Percentiles rank a stretch among this genome's conserved stretches.
Conservation (phyloP, 1,284 basidiomycete genomes). For the Papiliotrema laurentii region DNA sequence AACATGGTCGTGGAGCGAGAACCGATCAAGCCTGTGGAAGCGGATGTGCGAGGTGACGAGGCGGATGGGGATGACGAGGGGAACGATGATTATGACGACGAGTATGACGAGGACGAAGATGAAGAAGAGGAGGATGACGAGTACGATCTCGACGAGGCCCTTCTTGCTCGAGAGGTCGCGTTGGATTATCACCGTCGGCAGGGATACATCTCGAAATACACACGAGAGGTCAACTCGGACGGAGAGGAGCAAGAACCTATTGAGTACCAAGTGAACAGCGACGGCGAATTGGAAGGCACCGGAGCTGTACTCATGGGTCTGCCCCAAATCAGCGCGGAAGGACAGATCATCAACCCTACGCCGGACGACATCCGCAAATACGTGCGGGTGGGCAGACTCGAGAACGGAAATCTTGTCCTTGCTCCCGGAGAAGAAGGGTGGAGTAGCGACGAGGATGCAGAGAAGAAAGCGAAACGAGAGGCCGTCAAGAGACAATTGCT, state of each 20-base stretch:
- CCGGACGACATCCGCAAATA: constrained; percentile 37
- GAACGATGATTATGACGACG: constrained; percentile 9
- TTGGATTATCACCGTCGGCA: constrained; percentile 38
- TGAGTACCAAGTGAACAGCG: constrained; percentile 3
- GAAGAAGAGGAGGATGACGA: constrained; percentile 40
- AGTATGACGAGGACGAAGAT: constrained; percentile 26
- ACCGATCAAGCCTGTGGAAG: background rate
- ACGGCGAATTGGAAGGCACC: constrained; percentile 2
- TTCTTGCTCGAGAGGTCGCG: constrained; percentile 39
- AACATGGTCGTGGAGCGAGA: constrained; percentile 26
- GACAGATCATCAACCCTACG: constrained; percentile 38
- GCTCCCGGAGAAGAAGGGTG: constrained; percentile 36
- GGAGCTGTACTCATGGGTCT: constrained; percentile 36
- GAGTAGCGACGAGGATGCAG: constrained; percentile 25
- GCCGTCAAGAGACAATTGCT: constrained; percentile 17
- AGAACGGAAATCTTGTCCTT: constrained; percentile 46
- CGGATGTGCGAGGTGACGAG: background rate
- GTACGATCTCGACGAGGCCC: constrained; percentile 42
- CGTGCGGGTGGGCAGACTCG: constrained; percentile 41
- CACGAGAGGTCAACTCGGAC: constrained; percentile 7
- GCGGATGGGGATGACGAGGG: background rate
- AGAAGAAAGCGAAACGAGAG: constrained; percentile 15
- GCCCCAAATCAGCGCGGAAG: constrained; percentile 21
- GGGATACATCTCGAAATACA: constrained; percentile 16
- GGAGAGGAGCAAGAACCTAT: constrained; percentile 20